Conservation (phyloP, 2,329 filamentous ascomycete species). For the Chaetomium sp. region DNA sequence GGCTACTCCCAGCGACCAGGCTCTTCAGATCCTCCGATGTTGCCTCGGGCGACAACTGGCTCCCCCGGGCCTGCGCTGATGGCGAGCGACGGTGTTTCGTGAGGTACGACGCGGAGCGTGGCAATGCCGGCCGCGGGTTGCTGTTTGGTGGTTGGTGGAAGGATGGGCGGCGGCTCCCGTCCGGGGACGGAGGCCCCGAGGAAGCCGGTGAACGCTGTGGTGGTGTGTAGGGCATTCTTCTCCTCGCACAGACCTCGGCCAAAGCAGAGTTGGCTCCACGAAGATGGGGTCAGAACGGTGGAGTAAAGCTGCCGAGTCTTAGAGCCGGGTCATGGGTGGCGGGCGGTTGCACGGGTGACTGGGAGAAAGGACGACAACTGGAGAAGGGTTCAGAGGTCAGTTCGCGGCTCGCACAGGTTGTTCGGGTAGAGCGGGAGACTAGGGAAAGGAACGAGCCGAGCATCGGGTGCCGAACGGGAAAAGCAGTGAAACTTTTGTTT, state of each 20-base stretch:
- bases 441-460: not conserved
- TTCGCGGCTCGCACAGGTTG: no score
- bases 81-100: conserved; percentile 56
- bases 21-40: conserved; percentile 45
- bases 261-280: conserved; percentile 17
- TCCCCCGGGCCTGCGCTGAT: conserved; percentile 34
- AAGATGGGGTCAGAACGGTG: not conserved
- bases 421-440: no score
- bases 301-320: not conserved
- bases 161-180: conserved; percentile 53
- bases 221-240: conserved; percentile 78
- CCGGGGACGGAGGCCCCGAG: conserved; percentile 51
- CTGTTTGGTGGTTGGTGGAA: conserved; percentile 36
- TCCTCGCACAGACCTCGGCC: conserved; percentile 25
- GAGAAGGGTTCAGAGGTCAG: no score
- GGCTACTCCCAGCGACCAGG: conserved; percentile 49
- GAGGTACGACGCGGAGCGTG: conserved; percentile 60
- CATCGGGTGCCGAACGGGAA: conserved; percentile 15
- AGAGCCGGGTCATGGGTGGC: conserved; percentile 17
- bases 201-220: conserved; percentile 60
- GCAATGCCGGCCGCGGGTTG: conserved; percentile 46
- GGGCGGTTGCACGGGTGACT: not conserved
- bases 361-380: no score
- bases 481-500: not conserved
- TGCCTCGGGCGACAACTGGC: conserved; percentile 41